phyloP scores from a whole-genome alignment of 192 early-diverging fungal genomes.

The Coemansia sp. region DNA sequence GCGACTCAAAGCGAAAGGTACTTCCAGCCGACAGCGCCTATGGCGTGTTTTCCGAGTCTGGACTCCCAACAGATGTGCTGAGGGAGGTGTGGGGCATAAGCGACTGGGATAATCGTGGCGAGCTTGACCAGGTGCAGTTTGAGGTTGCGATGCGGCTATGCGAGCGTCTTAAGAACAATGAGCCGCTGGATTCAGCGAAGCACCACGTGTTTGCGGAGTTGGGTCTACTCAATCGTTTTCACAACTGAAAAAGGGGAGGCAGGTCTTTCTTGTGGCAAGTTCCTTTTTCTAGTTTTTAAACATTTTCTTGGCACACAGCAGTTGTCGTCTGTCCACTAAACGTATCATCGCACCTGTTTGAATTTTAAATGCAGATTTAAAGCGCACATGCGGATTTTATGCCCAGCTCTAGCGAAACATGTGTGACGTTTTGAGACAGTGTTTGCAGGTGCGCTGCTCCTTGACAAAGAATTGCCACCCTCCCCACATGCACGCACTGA shows the following conservation, averaged over 20 bases:
- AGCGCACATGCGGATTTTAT: too few species aligned
- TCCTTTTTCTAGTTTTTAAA: too few species aligned
- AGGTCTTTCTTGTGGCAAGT: too few species aligned
- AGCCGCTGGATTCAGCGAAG: conserved; percentile 29
- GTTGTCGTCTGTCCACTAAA: too few species aligned
- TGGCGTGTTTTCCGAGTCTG: conserved; percentile 59
- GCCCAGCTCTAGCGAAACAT: too few species aligned
- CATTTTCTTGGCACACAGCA: too few species aligned
- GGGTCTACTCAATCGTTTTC: conserved; percentile 34
- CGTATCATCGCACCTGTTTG: too few species aligned
- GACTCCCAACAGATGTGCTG: conserved; percentile 63
- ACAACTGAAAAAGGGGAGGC: conserved; percentile 7
- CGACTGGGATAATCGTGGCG: conserved; percentile 81
- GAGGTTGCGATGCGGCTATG: conserved; percentile 77
- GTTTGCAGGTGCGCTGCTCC: too few species aligned
- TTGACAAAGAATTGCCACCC: too few species aligned
- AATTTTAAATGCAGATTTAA: too few species aligned
- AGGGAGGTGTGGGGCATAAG: conserved; percentile 74
- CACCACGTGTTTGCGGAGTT: conserved; percentile 38
- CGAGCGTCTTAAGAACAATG: conserved; percentile 37
- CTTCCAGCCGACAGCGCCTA: conserved; percentile 24
- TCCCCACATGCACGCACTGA: too few species aligned
- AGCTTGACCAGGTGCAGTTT: conserved; percentile 82
- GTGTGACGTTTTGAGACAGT: too few species aligned
- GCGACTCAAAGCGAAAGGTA: conserved; percentile 39